Base-by-base conservation (phyloP, 2,329 filamentous ascomycete genomes). In the Endothia cerciana region DNA sequence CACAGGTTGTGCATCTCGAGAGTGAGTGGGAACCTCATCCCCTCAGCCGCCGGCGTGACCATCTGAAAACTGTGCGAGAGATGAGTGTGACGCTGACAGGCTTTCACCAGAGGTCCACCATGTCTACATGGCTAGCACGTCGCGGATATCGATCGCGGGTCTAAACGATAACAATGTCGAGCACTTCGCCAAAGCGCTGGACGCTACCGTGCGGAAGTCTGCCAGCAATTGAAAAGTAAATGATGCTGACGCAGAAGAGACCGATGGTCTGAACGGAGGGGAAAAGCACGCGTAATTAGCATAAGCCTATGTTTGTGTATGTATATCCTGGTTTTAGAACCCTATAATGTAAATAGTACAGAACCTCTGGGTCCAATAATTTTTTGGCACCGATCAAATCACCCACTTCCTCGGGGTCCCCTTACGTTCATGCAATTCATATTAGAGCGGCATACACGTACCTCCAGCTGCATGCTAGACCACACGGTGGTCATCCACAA, bases 1-100 rank as follows among this genome's bases (percentile, higher is more conserved):
- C 74, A 3, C 83, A 86, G 69, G 83, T 87, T 10, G 68, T 68
- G 3, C 66, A 69, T 0, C 66, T 77, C 0, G 74, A 77, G 71
- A 72, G 75, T 75, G 70, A 63, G 74, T 60, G 2, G 1, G 19
- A 10, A 25, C 43, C 11, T 19, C 2, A 1, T 3, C 25, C 8
- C 1, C 15, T n/a, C n/a, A n/a, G n/a, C 3, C 17, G 38, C 5
- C 25, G 3, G 6, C 49, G 22, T 45, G 17, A n/a, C n/a, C n/a
- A n/a, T 40, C 19, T 8, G 25, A 17, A 22, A 11, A 17, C 36
- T n/a, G 4, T 5, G 10, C 13, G 15, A 22, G 11, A 58, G 1
- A 28, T 7, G 4, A 41, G 25, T 5, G 19, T 38, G 8, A 4
- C n/a, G n/a, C 13, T 40, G 1, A 38, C 38, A 11, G 38, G 4